Evolutionary conservation across 1,284 basidiomycete species (phyloP).

Genomic region (Veloboletus limbatus): DNA sequence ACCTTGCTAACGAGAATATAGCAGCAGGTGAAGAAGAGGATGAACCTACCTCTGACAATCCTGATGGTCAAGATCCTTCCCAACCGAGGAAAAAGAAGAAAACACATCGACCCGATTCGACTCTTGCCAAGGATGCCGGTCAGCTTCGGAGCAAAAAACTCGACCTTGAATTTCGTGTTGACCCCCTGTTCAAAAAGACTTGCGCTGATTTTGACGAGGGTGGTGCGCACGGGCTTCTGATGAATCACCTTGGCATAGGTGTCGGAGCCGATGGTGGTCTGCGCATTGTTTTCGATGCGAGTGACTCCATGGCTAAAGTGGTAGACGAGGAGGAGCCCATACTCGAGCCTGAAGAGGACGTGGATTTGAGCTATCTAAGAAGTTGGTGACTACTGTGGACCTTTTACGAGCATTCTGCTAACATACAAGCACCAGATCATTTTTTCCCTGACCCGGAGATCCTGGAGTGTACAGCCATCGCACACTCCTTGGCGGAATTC

Average conservation of each 20-base stretch:
- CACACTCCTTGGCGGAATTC: conserved; percentile 78
- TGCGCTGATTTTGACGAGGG: conserved; percentile 99
- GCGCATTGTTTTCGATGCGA: conserved; percentile 94
- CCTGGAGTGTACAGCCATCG: conserved; percentile 70
- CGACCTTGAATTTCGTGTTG: conserved; percentile 93
- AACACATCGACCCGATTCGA: conserved; percentile 69
- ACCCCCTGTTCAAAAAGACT: conserved; percentile 97
- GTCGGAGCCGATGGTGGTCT: conserved; percentile 79
- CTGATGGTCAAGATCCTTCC: conserved; percentile 52
- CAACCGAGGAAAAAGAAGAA: conserved; percentile 62
- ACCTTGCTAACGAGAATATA: conserved; percentile 73
- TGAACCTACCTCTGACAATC: conserved; percentile 57
- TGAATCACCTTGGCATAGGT: conserved; percentile 85
- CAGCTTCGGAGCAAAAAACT: conserved; percentile 90
- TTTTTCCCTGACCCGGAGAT: conserved; percentile 69
- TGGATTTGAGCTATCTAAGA: conserved; percentile 69
- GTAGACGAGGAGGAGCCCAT: conserved; percentile 72
- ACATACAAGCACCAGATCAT: conserved; percentile 40
- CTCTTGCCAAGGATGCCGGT: conserved; percentile 79
- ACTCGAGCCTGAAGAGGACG: conserved; percentile 59
- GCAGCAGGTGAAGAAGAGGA: conserved; percentile 62
- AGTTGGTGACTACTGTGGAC: conserved; percentile 44
- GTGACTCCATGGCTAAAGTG: conserved; percentile 80
- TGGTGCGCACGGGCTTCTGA: conserved; percentile 89
- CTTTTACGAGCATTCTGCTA: conserved; percentile 2